Evolutionary conservation across 148 eudicot species (phyloP).

Genomic region (Amaranthus hypochondriacus): DNA sequence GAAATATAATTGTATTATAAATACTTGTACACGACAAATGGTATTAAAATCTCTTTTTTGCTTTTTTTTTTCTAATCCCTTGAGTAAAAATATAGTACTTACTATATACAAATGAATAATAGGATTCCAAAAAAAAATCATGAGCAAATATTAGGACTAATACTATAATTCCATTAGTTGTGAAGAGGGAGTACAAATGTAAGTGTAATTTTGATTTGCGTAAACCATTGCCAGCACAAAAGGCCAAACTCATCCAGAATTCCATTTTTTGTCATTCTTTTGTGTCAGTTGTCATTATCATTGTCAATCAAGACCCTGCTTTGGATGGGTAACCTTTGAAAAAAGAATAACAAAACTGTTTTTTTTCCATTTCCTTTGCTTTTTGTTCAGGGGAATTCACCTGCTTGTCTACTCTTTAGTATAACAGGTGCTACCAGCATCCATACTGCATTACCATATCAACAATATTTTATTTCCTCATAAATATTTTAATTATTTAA

Average conservation of each 20-base stretch:
- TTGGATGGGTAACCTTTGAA: slow-evolving; percentile 2
- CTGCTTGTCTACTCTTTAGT: slow-evolving; percentile 57
- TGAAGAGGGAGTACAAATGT: neutral
- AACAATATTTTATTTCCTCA: neutral
- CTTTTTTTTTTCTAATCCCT: neutral
- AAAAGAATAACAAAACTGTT: neutral
- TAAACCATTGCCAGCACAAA: neutral
- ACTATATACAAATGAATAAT: slow-evolving; percentile 21
- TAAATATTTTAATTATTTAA: neutral
- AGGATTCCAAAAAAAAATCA: neutral
- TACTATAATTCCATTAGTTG: slow-evolving; percentile 1
- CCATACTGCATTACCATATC: slow-evolving; percentile 57
- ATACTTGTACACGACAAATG: too few relatives aligned
- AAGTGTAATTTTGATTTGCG: neutral
- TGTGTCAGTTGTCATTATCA: neutral
- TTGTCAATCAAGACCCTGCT: slow-evolving; percentile 6
- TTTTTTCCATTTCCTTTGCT: neutral
- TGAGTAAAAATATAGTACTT: neutral
- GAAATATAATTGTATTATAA: too few relatives aligned
- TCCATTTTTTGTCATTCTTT: neutral
- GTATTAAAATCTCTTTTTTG: neutral
- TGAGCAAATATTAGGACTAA: neutral
- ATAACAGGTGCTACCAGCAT: slow-evolving; percentile 72
- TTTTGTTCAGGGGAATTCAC: slow-evolving; percentile 26
- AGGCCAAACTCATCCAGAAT: neutral